Evolutionary conservation across 2,329 filamentous ascomycete genomes (phyloP).

Genomic region (Xylariaceae sp.): DNA sequence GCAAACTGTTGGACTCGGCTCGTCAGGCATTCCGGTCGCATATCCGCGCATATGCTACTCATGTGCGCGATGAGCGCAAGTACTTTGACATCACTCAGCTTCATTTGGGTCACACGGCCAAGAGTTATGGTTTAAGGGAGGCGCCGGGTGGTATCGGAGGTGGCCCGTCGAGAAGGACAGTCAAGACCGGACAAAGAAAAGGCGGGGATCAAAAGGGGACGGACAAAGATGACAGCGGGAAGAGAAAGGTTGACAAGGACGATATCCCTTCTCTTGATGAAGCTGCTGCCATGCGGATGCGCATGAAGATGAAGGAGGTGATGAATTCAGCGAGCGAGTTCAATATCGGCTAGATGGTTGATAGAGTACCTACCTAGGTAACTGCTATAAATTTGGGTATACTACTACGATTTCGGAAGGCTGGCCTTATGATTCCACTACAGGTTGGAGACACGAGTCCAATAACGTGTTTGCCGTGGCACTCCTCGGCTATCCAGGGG

Average conservation of each 20-base stretch:
- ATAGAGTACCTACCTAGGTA: no score
- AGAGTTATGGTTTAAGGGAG: slow-evolving; percentile 87
- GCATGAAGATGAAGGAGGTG: slow-evolving; percentile 57
- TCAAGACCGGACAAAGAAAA: slow-evolving; percentile 37
- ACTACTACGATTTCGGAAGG: no score
- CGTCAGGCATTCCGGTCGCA: slow-evolving; percentile 86
- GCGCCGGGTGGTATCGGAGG: slow-evolving; percentile 76
- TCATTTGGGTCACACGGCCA: slow-evolving; percentile 88
- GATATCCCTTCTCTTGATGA: slow-evolving; percentile 46
- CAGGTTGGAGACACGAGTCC: no score
- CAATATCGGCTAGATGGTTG: slow-evolving; percentile 53
- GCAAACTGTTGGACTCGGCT: slow-evolving; percentile 70
- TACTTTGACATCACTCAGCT: slow-evolving; percentile 91
- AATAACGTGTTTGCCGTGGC: no score
- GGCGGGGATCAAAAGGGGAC: slow-evolving; percentile 27
- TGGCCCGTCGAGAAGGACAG: slow-evolving; percentile 45
- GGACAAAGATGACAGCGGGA: slow-evolving; percentile 29
- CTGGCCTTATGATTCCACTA: no score
- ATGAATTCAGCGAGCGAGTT: slow-evolving; percentile 60
- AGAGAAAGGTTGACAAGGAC: slow-evolving; percentile 31
- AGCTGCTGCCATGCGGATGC: slow-evolving; percentile 59
- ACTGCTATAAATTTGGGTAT: no score
- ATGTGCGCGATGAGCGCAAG: slow-evolving; percentile 75
- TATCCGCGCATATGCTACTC: slow-evolving; percentile 90
- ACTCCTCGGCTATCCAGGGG: no score